Percentiles rank a stretch among this genome's conserved stretches.
phyloP scores from a whole-genome alignment of 805 yeast genomes.

The Wickerhamomyces rabaulensis region DNA sequence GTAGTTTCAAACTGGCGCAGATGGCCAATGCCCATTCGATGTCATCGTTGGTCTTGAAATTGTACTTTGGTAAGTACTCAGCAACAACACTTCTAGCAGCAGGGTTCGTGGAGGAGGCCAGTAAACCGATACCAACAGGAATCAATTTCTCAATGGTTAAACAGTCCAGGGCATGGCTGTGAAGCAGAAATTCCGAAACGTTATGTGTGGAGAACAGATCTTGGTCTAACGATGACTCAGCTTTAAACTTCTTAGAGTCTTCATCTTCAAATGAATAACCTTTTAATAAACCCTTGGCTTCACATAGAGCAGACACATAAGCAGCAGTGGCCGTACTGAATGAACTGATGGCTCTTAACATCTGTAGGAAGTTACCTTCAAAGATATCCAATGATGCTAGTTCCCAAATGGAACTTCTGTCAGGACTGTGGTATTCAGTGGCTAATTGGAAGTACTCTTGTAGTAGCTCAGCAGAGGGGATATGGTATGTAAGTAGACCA shows the following conservation, averaged over 20 bases:
- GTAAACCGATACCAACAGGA: constrained; percentile 66
- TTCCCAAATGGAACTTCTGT: constrained; percentile 44
- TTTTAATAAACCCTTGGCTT: constrained; percentile 55
- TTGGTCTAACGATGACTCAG: constrained; percentile 12
- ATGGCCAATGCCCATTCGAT: constrained; percentile 73
- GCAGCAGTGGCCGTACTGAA: constrained; percentile 63
- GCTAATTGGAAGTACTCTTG: constrained; percentile 36
- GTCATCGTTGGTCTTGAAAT: constrained; percentile 66
- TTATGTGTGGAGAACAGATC: constrained; percentile 29
- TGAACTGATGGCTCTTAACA: constrained; percentile 52
- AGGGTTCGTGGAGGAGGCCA: constrained; percentile 42
- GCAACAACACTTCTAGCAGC: constrained; percentile 42
- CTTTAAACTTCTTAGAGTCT: constrained; percentile 3
- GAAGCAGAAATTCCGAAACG: constrained; percentile 53
- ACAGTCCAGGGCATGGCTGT: constrained; percentile 50
- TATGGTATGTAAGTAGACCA: constrained; percentile 52
- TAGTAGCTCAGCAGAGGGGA: constrained; percentile 44
- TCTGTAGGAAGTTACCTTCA: constrained; percentile 50
- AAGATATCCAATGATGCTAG: constrained; percentile 50
- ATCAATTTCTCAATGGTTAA: constrained; percentile 47
- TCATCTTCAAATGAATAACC: constrained; percentile 29
- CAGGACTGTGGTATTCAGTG: constrained; percentile 29
- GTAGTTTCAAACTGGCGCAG: constrained; percentile 61
- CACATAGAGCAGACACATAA: constrained; percentile 54
- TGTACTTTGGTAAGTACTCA: constrained; percentile 54